Evolutionary conservation across 176 grass and related monocot genomes (phyloP).

Genomic region (Oryza rufipogon): DNA sequence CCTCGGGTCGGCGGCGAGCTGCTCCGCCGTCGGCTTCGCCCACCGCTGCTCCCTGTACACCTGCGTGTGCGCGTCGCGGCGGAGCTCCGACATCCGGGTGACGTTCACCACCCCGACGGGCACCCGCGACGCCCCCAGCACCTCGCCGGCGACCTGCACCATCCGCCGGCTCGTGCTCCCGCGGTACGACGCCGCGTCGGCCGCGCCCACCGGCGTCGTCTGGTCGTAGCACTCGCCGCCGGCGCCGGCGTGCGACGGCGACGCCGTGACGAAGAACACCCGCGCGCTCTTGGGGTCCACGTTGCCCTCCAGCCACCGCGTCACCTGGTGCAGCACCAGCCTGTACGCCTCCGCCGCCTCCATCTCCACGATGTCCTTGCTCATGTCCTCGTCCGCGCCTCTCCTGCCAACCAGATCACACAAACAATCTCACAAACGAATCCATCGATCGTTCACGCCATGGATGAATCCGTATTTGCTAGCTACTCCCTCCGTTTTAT

Average conservation of each 20-base stretch:
- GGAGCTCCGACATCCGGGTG: slow-evolving; percentile 63
- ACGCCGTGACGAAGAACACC: slow-evolving; percentile 74
- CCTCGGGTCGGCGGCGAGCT: slow-evolving; percentile 50
- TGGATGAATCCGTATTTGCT: too few species aligned
- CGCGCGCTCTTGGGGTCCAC: slow-evolving; percentile 54
- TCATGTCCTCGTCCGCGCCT: slow-evolving; percentile 52
- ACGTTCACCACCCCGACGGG: slow-evolving; percentile 66
- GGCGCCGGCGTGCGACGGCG: slow-evolving; percentile 52
- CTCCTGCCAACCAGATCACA: slow-evolving; percentile 32
- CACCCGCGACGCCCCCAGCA: slow-evolving; percentile 48
- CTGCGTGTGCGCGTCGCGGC: slow-evolving; percentile 65
- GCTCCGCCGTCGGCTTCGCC: slow-evolving; percentile 50
- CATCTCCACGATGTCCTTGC: slow-evolving; percentile 69
- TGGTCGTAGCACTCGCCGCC: slow-evolving; percentile 62
- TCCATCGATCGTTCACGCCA: too few species aligned
- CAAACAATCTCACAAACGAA: neutral
- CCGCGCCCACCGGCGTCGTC: slow-evolving; percentile 48
- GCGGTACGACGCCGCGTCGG: slow-evolving; percentile 29
- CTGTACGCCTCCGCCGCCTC: slow-evolving; percentile 44
- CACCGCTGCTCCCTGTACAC: slow-evolving; percentile 52
- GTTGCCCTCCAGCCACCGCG: slow-evolving; percentile 58
- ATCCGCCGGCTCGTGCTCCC: slow-evolving; percentile 51
- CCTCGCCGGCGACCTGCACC: slow-evolving; percentile 47
- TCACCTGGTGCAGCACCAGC: slow-evolving; percentile 56
- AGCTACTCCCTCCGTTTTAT: too few species aligned